Conservation (phyloP, 257 asterid genomes). For the Solanum etuberosum region DNA sequence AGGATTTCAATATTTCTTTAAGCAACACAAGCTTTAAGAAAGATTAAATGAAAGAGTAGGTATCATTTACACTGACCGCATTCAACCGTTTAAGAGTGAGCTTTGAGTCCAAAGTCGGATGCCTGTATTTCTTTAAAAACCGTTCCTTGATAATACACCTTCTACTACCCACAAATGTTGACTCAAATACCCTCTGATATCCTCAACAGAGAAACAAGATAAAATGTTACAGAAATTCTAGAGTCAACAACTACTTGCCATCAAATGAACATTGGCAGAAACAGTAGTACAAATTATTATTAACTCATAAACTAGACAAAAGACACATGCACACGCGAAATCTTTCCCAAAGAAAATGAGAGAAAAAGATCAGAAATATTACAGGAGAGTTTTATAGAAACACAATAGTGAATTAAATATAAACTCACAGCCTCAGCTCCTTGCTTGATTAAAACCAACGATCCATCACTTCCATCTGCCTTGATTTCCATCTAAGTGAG, state of each 20-base stretch:
- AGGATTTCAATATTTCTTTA: slow-evolving; percentile 1
- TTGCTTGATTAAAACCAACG: slow-evolving; percentile 57
- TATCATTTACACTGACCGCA: slow-evolving; percentile 51
- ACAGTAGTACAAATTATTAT: background rate
- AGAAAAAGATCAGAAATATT: background rate
- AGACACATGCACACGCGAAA: background rate
- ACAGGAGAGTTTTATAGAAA: background rate
- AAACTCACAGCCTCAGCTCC: slow-evolving; percentile 95
- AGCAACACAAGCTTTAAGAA: slow-evolving; percentile 5
- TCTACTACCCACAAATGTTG: slow-evolving; percentile 68
- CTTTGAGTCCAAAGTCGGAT: slow-evolving; percentile 75
- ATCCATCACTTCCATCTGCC: slow-evolving; percentile 30
- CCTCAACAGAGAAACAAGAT: background rate
- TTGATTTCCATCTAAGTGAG: slow-evolving; percentile 27
- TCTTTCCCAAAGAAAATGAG: background rate
- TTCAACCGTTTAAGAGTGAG: slow-evolving; percentile 77
- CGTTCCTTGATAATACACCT: slow-evolving; percentile 80
- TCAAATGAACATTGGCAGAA: background rate
- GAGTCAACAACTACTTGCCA: background rate
- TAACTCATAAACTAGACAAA: background rate
- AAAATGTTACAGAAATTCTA: background rate
- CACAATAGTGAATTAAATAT: background rate
- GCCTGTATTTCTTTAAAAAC: slow-evolving; percentile 85
- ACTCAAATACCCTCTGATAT: slow-evolving; percentile 70
- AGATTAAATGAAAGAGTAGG: background rate